These are phyloP conservation scores for Aspergillus avenaceus DNA, from an alignment of 495 filamentous ascomycete species.

Conservation along the genomic window DNA sequence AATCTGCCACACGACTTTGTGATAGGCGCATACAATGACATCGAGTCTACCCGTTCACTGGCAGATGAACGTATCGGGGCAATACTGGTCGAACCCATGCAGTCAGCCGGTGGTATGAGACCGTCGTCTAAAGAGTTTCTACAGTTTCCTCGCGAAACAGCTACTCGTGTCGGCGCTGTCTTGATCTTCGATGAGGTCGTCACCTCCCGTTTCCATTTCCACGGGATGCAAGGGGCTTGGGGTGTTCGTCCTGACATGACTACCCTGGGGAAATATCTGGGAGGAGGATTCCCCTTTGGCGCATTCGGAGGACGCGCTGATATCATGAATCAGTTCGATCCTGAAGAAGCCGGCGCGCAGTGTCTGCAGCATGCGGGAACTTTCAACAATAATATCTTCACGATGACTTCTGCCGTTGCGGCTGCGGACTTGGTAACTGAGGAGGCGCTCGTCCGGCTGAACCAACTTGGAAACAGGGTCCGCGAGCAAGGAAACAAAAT, in stretches of 20 bases:
- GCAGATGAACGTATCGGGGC: constrained; percentile 24
- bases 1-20: constrained; percentile 30
- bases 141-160: constrained; percentile 28
- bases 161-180: constrained; percentile 35
- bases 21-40: constrained; percentile 46
- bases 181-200: constrained; percentile 66
- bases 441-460: constrained; percentile 10
- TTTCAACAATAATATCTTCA: constrained; percentile 64
- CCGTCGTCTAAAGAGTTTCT: constrained; percentile 42
- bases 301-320: constrained; percentile 56
- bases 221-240: constrained; percentile 39
- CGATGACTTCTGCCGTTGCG: constrained; percentile 45
- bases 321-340: constrained; percentile 55
- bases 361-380: constrained; percentile 52
- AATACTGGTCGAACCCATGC: constrained; percentile 58
- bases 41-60: constrained; percentile 5
- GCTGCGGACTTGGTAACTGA: constrained; percentile 13
- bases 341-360: constrained; percentile 13
- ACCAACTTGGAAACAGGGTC: constrained; percentile 13
- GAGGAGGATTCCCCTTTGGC: constrained; percentile 59
- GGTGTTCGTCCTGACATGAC: constrained; percentile 53
- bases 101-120: constrained; percentile 51
- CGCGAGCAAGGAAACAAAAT: not conserved
- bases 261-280: constrained; percentile 61
- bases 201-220: constrained; percentile 49